These are phyloP conservation scores for Monilinia polystroma DNA, from an alignment of 2,329 filamentous ascomycete genomes.

Conservation along the genomic window DNA sequence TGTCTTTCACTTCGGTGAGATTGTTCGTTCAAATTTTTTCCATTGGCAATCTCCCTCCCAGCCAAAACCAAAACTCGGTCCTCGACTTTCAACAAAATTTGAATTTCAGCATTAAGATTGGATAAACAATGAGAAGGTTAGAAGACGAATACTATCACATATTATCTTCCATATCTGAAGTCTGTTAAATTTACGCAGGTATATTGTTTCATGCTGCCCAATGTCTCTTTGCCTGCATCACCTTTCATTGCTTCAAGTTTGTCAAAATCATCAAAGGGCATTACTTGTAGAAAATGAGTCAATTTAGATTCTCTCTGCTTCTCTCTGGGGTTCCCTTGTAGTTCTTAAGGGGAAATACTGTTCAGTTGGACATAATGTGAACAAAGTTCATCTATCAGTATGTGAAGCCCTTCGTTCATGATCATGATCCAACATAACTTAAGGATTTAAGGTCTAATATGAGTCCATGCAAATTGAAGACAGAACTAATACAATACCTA, in stretches of 20 bases:
- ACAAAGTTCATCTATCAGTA: not conserved
- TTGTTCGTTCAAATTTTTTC: not conserved
- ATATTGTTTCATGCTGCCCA: too few species aligned
- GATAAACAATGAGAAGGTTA: not conserved
- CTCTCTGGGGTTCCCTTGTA: not conserved
- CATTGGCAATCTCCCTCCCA: not conserved
- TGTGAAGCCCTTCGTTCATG: not conserved
- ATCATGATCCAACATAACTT: not conserved
- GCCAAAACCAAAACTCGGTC: not conserved
- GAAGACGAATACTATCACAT: not conserved
- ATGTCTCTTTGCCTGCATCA: not conserved
- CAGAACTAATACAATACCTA: not conserved
- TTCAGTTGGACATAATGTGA: not conserved
- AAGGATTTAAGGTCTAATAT: not conserved
- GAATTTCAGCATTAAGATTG: not conserved
- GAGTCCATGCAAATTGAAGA: not conserved
- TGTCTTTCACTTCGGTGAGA: not conserved
- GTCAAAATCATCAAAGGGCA: not conserved
- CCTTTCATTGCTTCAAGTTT: not conserved
- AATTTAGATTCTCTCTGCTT: not conserved
- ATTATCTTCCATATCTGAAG: not conserved
- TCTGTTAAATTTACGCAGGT: not conserved
- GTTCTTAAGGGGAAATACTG: not conserved
- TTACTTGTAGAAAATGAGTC: not conserved
- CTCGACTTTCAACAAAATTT: not conserved